Evolutionary conservation across 768 basidiomycete species (phyloP).

Genomic region (Omphalotus guepiniiformis): DNA sequence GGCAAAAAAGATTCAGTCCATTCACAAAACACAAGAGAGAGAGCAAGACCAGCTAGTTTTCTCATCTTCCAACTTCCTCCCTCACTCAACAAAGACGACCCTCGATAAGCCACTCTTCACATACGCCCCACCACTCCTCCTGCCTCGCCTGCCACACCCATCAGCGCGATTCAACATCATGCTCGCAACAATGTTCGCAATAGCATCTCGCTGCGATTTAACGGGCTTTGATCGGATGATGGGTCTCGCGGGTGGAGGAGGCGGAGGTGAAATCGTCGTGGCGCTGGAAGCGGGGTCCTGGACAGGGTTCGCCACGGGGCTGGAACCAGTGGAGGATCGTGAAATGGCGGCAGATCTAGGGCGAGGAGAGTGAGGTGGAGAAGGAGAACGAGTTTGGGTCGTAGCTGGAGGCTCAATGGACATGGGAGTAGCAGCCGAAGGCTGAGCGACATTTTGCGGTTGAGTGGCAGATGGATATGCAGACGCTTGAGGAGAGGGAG

Average conservation of each 20-base stretch:
- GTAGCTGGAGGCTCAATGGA: neutral
- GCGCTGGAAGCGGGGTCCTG: neutral
- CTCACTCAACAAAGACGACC: constrained; percentile 6
- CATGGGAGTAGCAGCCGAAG: neutral
- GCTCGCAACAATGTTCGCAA: constrained; percentile 5
- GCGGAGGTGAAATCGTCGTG: neutral
- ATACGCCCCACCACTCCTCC: neutral
- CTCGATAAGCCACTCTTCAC: constrained; percentile 5
- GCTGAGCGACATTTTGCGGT: neutral
- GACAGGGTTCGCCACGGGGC: no score
- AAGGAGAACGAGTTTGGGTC: constrained; percentile 2
- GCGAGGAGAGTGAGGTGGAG: constrained; percentile 7
- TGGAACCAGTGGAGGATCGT: neutral
- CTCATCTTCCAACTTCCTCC: neutral
- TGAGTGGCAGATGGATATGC: neutral
- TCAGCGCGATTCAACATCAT: constrained; percentile 10
- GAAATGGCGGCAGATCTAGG: constrained; percentile 5
- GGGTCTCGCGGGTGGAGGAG: neutral
- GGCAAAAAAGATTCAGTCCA: no score
- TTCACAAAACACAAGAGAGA: no score
- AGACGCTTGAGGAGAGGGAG: neutral
- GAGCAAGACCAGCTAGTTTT: no score
- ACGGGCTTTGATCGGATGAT: neutral
- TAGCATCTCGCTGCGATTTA: constrained; percentile 4
- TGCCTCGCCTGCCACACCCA: neutral